Evolutionary conservation across 352 stramenopile genomes (phyloP).

Genomic region (Phytophthora palmivora): DNA sequence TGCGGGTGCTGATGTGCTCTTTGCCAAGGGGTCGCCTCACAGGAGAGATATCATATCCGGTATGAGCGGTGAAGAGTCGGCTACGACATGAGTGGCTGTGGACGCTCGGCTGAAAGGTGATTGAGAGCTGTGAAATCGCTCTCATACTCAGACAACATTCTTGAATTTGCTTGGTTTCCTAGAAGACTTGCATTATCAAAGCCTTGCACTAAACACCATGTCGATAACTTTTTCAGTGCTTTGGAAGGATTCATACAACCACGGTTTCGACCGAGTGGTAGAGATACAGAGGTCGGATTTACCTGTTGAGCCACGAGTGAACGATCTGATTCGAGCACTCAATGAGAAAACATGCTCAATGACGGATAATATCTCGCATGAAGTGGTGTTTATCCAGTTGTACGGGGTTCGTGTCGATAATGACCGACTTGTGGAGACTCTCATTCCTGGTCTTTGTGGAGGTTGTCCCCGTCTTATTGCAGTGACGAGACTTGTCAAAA

Average conservation of each 20-base stretch:
- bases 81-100: too few species aligned
- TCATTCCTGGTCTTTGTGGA: neutral
- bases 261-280: conserved; percentile 8
- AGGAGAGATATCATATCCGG: too few species aligned
- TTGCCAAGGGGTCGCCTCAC: too few species aligned
- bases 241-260: conserved; percentile 2
- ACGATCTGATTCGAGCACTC: neutral
- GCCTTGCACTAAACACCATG: too few species aligned
- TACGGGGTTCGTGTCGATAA: conserved; percentile 1
- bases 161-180: too few species aligned
- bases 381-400: neutral
- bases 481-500: neutral
- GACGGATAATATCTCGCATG: neutral
- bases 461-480: conserved; percentile 5
- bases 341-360: conserved; percentile 1
- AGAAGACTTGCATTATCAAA: too few species aligned
- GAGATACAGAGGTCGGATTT: conserved; percentile 16
- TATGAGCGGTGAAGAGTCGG: too few species aligned
- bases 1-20: too few species aligned
- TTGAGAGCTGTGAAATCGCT: too few species aligned
- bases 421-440: neutral
- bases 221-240: neutral
- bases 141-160: too few species aligned
- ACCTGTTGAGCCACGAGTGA: neutral
- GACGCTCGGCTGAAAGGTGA: too few species aligned